Evolutionary conservation across 1,284 basidiomycete species (phyloP).

Genomic region (Cryptococcus deneoformans): DNA sequence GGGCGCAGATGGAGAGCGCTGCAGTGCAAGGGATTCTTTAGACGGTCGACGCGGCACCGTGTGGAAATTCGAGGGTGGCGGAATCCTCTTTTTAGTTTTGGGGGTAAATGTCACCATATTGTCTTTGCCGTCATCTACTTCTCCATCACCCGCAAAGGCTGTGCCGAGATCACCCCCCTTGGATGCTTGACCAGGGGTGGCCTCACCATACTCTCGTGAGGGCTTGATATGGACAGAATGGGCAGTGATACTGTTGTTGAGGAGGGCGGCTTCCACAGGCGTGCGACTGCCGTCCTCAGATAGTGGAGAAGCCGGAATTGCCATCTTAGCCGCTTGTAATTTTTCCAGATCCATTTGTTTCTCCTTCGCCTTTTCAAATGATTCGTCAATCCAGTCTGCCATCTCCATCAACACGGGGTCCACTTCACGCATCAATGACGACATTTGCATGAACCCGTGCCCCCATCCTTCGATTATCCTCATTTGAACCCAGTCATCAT

Average conservation of each 20-base stretch:
- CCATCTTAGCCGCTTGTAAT: background rate
- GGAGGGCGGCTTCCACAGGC: background rate
- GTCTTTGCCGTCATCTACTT: slow-evolving; percentile 33
- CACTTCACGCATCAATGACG: slow-evolving; percentile 75
- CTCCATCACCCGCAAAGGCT: slow-evolving; percentile 15
- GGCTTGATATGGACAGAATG: slow-evolving; percentile 41
- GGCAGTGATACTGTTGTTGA: no score
- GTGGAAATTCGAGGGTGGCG: slow-evolving; percentile 44
- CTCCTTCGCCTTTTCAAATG: slow-evolving; percentile 57
- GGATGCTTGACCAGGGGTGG: slow-evolving; percentile 27
- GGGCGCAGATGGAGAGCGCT: slow-evolving; percentile 33
- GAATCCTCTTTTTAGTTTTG: slow-evolving; percentile 51
- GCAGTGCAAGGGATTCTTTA: slow-evolving; percentile 35
- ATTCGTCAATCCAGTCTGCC: slow-evolving; percentile 86
- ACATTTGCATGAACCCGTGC: slow-evolving; percentile 95
- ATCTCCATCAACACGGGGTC: slow-evolving; percentile 72
- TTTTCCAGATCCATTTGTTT: slow-evolving; percentile 26
- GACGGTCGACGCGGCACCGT: slow-evolving; percentile 39
- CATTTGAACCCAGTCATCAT: slow-evolving; percentile 95
- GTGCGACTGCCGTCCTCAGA: background rate
- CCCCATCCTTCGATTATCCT: slow-evolving; percentile 87
- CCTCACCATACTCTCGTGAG: slow-evolving; percentile 32
- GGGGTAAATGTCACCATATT: slow-evolving; percentile 62
- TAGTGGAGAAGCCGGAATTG: background rate
- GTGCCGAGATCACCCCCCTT: slow-evolving; percentile 34